Base-by-base conservation (phyloP, 2,329 filamentous ascomycete species). In the Penicillium sp. region DNA sequence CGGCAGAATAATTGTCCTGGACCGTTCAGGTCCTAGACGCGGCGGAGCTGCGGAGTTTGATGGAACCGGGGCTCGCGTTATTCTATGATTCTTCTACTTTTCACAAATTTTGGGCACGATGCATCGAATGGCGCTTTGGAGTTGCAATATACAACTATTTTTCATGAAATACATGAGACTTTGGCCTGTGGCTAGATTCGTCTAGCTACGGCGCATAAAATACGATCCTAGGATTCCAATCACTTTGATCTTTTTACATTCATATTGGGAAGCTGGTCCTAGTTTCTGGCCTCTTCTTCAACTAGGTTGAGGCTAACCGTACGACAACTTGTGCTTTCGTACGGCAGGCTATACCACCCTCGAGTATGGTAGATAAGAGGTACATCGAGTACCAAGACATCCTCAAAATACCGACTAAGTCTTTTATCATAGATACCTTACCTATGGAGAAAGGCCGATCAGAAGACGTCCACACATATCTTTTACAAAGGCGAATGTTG, bases 51-150 rank as follows among this genome's bases (percentile, higher is more conserved):
- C 7, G 57, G 58, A 64, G 61, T 62, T 55, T 61, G 61, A 59
- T 42, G 58, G 57, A 54, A 62, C 37, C n/a, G 37, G 53, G 45
- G 35, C 45, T 57, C 49, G 46, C 48, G 56, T 54, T 58, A 58
- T 48, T 54, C 52, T 64, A 42, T 56, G 37, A 46, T 51, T 55
- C 46, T 35, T 55, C 35, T 40, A 60, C 48, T 53, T 42, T 52
- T 52, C 26, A 42, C 30, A 28, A 49, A 38, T 60, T 57, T 61
- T 61, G 70, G 66, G 65, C 64, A 67, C 64, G 45, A 65, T 73
- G 70, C 71, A 74, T 74, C 65, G 55, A 59, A 59, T 67, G 73
- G 73, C 73, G 73, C 71, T 69, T 67, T 65, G 71, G 73, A 67
- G 64, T 70, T 68, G 57, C 57, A 48, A 56, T 52, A 55, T 37